Evolutionary conservation across 441 rosid species (phyloP).

Genomic region (Jatropha multifida): DNA sequence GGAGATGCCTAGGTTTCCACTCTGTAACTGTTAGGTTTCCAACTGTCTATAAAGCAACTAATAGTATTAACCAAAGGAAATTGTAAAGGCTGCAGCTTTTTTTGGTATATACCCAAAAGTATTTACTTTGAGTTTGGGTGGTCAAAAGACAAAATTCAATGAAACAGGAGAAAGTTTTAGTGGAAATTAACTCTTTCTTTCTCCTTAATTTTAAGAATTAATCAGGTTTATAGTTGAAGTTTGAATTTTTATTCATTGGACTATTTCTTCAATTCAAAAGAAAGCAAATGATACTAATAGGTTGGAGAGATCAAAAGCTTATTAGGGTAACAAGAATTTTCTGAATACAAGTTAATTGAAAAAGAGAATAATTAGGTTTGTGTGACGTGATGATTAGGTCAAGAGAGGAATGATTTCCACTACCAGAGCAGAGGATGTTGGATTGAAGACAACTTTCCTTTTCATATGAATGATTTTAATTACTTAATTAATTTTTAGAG

Average conservation of each 20-base stretch:
- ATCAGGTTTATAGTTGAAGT: neutral
- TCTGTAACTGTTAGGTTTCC: too few species aligned
- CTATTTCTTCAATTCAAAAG: neutral
- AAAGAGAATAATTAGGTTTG: neutral
- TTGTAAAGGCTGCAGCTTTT: neutral
- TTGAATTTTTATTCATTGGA: neutral
- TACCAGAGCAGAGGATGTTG: constrained; percentile 9
- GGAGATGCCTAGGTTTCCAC: too few species aligned
- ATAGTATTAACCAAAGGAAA: neutral
- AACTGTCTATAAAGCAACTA: neutral
- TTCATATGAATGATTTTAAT: too few species aligned
- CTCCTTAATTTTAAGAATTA: too few species aligned
- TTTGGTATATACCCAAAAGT: neutral
- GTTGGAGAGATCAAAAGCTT: neutral
- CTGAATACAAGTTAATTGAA: neutral
- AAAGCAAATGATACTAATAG: neutral
- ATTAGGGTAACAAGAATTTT: too few species aligned
- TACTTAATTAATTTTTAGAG: constrained; percentile 1
- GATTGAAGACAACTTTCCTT: constrained; percentile 13
- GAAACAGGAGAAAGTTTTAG: too few species aligned
- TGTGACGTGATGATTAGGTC: constrained; percentile 39
- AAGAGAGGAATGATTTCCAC: constrained; percentile 40
- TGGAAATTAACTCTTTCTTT: too few species aligned
- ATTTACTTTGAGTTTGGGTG: neutral
- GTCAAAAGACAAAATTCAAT: too few species aligned